Conservation (phyloP, 2,329 filamentous ascomycete species). For the Stagonosporopsis vannaccii region DNA sequence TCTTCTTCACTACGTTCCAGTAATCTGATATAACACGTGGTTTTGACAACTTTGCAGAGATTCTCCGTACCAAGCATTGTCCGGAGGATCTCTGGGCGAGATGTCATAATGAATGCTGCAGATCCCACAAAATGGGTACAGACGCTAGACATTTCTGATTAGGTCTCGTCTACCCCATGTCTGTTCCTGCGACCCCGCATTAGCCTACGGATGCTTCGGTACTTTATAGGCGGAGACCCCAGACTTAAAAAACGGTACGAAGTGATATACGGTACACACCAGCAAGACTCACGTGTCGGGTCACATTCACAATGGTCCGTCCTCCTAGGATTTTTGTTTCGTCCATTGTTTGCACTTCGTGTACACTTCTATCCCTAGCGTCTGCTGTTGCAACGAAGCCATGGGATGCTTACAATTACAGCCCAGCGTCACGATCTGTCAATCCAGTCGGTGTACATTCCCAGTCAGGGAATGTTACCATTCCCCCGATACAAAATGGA, state of each 20-base stretch:
- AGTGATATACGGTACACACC: neutral
- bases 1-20: neutral
- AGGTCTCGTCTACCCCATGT: neutral
- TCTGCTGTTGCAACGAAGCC: constrained; percentile 4
- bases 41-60: neutral
- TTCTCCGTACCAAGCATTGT: constrained; percentile 7
- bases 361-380: neutral
- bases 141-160: constrained; percentile 1
- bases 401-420: constrained; percentile 21
- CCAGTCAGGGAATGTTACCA: constrained; percentile 15
- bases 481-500: constrained; percentile 18
- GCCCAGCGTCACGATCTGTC: constrained; percentile 19
- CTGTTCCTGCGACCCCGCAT: constrained; percentile 5
- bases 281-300: neutral
- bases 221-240: neutral
- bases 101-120: neutral
- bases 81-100: constrained; percentile 8
- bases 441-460: constrained; percentile 15
- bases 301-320: neutral
- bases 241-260: neutral
- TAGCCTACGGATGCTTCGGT: neutral
- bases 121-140: neutral
- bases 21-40: neutral
- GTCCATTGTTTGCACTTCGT: neutral
- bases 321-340: neutral